Percentiles rank a stretch among this genome's conserved stretches.
phyloP scores from a whole-genome alignment of 2,329 filamentous ascomycete species.

The Monilinia laxa region DNA sequence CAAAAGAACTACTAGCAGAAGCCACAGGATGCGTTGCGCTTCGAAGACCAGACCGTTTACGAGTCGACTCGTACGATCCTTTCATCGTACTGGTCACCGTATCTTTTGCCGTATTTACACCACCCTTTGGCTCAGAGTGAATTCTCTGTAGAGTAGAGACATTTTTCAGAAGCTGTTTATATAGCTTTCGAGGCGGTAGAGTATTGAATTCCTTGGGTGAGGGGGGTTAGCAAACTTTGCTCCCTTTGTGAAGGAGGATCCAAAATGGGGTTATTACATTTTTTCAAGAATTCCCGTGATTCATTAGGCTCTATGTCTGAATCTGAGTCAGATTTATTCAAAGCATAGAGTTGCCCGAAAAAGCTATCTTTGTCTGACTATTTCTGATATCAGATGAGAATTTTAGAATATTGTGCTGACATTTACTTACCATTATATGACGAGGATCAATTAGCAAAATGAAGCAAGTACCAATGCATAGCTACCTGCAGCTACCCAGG shows the following conservation, averaged over 20 bases:
- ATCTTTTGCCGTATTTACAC: background rate
- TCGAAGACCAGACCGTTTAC: conserved; percentile 30
- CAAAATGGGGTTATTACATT: conserved; percentile 26
- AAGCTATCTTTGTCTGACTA: conserved; percentile 22
- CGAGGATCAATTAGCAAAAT: background rate
- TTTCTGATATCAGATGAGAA: conserved; percentile 7
- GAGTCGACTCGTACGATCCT: conserved; percentile 16
- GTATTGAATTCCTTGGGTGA: conserved; percentile 35
- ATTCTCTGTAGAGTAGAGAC: conserved; percentile 31
- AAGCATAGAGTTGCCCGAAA: conserved; percentile 31
- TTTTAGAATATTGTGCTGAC: background rate
- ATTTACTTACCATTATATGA: conserved; percentile 13
- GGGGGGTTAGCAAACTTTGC: conserved; percentile 39
- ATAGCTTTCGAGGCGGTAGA: conserved; percentile 1
- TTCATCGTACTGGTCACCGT: conserved; percentile 25
- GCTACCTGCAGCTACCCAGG: too few species aligned
- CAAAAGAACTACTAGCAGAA: conserved; percentile 23
- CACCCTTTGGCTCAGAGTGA: conserved; percentile 31
- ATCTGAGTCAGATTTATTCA: conserved; percentile 33
- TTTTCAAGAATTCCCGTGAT: conserved; percentile 25
- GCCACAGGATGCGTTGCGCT: conserved; percentile 28
- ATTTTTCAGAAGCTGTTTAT: conserved; percentile 25
- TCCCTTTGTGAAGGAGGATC: conserved; percentile 40
- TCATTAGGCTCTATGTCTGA: conserved; percentile 32
- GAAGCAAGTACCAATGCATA: background rate